Conservation (phyloP, 140 eudicot species). For the Flaveria floridana region DNA sequence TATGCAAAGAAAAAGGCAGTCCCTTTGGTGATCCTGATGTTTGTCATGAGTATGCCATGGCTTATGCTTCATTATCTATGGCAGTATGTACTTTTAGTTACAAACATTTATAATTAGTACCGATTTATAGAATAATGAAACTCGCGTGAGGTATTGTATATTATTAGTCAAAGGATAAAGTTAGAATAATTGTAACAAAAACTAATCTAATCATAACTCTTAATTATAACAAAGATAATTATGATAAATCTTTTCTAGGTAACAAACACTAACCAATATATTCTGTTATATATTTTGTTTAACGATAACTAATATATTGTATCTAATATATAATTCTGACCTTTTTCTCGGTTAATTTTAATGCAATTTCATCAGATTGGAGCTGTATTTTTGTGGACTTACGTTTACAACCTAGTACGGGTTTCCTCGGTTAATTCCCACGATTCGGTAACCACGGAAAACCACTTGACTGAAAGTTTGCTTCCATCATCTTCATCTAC, state of each 20-base stretch:
- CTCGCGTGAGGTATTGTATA: too few species aligned
- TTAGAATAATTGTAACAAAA: too few species aligned
- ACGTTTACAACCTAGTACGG: constrained; percentile 55
- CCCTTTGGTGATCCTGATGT: constrained; percentile 76
- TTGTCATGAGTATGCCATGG: constrained; percentile 57
- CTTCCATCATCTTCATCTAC: constrained; percentile 34
- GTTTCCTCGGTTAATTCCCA: constrained; percentile 26
- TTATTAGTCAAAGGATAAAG: too few species aligned
- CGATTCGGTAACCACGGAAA: constrained; percentile 9
- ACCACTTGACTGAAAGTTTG: constrained; percentile 32
- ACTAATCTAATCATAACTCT: too few species aligned
- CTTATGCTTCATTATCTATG: constrained; percentile 75
- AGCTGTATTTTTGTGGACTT: constrained; percentile 53
- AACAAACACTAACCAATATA: too few species aligned
- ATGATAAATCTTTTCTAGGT: too few species aligned
- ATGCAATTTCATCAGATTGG: constrained; percentile 45
- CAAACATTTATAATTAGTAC: neutral
- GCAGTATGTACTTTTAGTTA: constrained; percentile 51
- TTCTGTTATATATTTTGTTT: too few species aligned
- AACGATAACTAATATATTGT: too few species aligned
- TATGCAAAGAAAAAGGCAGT: constrained; percentile 72
- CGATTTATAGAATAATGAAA: too few species aligned
- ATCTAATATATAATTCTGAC: too few species aligned
- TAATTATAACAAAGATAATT: too few species aligned
- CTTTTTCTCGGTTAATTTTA: neutral